Conservation (phyloP, 2,329 filamentous ascomycete genomes). For the Alternaria sp. region DNA sequence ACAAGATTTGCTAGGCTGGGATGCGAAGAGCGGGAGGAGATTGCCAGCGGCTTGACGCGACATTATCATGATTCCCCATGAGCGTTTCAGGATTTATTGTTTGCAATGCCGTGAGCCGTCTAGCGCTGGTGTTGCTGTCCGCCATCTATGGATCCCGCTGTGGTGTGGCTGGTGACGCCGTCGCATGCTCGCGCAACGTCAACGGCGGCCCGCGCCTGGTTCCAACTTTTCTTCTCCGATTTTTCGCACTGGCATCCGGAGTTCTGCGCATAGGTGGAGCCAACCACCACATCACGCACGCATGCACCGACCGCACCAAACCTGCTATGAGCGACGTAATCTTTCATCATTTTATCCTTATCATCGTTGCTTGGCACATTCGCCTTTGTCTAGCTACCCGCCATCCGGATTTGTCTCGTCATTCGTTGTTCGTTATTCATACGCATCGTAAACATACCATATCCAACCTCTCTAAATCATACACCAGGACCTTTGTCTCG, state of each 20-base stretch:
- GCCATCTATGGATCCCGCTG: too few species aligned
- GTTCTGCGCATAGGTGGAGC: constrained; percentile 1
- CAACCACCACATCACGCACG: constrained; percentile 4
- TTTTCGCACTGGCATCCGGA: neutral
- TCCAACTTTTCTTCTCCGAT: neutral
- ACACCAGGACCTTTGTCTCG: neutral
- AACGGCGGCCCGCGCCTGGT: neutral
- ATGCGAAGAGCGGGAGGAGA: neutral
- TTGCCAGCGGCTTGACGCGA: neutral
- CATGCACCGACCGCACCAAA: neutral
- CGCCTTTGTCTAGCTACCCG: neutral
- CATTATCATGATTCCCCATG: neutral
- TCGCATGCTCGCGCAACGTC: neutral
- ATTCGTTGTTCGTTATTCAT: neutral
- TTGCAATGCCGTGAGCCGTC: neutral
- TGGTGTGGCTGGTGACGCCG: constrained; percentile 8
- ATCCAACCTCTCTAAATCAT: constrained; percentile 13
- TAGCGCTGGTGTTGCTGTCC: neutral
- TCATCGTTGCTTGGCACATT: neutral
- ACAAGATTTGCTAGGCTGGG: neutral
- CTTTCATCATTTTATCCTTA: neutral
- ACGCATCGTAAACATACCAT: constrained; percentile 1
- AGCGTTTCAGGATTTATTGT: neutral
- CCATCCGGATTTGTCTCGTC: neutral
- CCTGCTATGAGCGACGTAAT: neutral